Percentiles rank a stretch among this genome's conserved stretches.
Evolutionary conservation across 352 stramenopile species (phyloP).

Genomic region (Globisporangium cylindrosporum): DNA sequence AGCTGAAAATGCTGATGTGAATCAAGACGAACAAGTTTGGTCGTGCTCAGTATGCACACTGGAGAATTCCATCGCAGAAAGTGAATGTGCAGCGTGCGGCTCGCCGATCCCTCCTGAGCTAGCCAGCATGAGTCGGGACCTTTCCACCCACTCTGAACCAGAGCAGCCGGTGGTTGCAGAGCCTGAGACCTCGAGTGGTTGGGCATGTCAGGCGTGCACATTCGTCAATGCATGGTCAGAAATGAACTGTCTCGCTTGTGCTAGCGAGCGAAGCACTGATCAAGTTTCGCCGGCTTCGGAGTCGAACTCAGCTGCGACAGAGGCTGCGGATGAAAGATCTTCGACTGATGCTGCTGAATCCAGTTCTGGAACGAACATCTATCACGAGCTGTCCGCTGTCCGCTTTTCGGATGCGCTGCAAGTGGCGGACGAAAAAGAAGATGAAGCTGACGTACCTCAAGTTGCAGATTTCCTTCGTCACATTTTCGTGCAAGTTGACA

Average conservation of each 20-base stretch:
- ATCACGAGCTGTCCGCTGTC: constrained; percentile 25
- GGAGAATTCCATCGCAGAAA: constrained; percentile 56
- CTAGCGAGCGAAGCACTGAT: constrained; percentile 45
- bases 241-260: constrained; percentile 48
- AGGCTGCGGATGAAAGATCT: background rate
- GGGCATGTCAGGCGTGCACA: constrained; percentile 62
- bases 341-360: background rate
- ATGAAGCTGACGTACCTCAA: constrained; percentile 23
- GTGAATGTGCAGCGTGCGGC: constrained; percentile 61
- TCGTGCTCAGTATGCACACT: constrained; percentile 63
- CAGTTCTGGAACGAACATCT: constrained; percentile 11
- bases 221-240: constrained; percentile 62
- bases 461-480: constrained; percentile 31
- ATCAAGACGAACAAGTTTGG: constrained; percentile 42
- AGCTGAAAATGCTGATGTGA: background rate
- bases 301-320: constrained; percentile 1
- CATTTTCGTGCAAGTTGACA: constrained; percentile 22
- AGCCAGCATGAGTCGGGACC: constrained; percentile 22
- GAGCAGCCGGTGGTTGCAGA: background rate
- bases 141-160: constrained; percentile 2
- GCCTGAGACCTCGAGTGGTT: constrained; percentile 24
- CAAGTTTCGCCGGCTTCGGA: constrained; percentile 24
- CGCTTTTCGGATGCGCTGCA: constrained; percentile 37
- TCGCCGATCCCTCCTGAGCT: constrained; percentile 55
- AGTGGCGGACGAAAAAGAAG: constrained; percentile 26